phyloP scores from a whole-genome alignment of 75 land plant species.

The Selaginella tamariscina region DNA sequence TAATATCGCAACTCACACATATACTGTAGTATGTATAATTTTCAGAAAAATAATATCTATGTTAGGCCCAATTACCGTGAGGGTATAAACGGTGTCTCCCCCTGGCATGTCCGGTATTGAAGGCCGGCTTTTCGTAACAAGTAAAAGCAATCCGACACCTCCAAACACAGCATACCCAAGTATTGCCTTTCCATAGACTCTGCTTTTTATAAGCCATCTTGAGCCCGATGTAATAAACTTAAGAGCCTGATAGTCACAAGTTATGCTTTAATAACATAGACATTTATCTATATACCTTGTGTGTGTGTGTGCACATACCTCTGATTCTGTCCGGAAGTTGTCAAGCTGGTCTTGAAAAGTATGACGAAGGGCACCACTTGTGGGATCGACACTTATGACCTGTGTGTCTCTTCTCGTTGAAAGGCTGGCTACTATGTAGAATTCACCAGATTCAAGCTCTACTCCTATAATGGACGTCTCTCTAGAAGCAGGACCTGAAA shows the following conservation, averaged over 20 bases:
- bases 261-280: no score
- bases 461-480: conserved; percentile 62
- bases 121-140: conserved; percentile 61
- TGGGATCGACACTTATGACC: conserved; percentile 84
- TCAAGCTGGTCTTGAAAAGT: conserved; percentile 41
- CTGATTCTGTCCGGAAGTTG: conserved; percentile 53
- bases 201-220: conserved; percentile 46
- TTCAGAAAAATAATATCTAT: no score
- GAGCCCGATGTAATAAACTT: conserved; percentile 52
- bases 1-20: no score
- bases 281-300: no score
- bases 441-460: conserved; percentile 65
- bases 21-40: no score
- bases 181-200: conserved; percentile 50
- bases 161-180: conserved; percentile 90
- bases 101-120: conserved; percentile 76
- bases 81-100: conserved; percentile 75
- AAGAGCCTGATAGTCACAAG: no score
- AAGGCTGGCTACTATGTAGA: conserved; percentile 61
- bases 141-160: conserved; percentile 54
- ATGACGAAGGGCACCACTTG: conserved; percentile 65
- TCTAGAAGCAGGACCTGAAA: conserved; percentile 24
- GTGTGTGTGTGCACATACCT: no score
- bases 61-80: no score
- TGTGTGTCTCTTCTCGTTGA: conserved; percentile 69